Percentiles rank a stretch among this genome's conserved stretches.
These are phyloP conservation scores for Aspergillus viridinutans DNA, from an alignment of 2,329 filamentous ascomycete genomes.

Conservation along the genomic window DNA sequence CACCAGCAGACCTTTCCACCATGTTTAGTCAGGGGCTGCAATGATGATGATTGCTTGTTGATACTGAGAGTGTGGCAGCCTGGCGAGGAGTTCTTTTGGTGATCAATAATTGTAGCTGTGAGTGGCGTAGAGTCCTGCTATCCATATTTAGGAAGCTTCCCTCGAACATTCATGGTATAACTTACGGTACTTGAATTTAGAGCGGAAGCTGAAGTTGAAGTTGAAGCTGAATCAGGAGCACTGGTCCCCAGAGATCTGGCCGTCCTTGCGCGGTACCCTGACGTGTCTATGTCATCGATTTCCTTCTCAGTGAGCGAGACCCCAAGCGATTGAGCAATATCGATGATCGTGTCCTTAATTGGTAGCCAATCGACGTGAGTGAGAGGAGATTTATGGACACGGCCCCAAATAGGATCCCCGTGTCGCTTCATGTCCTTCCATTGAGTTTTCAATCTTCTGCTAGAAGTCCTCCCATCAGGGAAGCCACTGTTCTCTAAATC, in stretches of 20 bases:
- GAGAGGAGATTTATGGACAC: slow-evolving; percentile 21
- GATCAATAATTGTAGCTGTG: not conserved
- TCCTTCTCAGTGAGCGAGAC: slow-evolving; percentile 7
- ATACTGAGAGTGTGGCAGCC: not conserved
- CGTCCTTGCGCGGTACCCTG: not conserved
- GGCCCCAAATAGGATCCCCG: slow-evolving; percentile 17
- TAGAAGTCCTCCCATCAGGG: slow-evolving; percentile 1
- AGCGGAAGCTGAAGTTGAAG: not conserved
- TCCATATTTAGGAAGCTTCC: not conserved
- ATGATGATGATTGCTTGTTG: not conserved
- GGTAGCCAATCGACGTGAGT: slow-evolving; percentile 13
- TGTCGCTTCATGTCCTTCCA: slow-evolving; percentile 17
- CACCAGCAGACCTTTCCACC: slow-evolving; percentile 21
- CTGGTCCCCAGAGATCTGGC: not conserved
- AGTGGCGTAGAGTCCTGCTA: not conserved
- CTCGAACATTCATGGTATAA: not conserved
- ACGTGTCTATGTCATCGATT: slow-evolving; percentile 9
- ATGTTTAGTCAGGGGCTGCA: not conserved
- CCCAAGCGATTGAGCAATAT: slow-evolving; percentile 3
- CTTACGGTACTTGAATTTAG: not conserved
- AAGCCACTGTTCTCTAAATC: slow-evolving; percentile 20
- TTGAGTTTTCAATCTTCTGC: slow-evolving; percentile 14
- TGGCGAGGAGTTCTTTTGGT: not conserved
- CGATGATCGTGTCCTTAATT: slow-evolving; percentile 9
- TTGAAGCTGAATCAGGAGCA: not conserved